These are phyloP conservation scores for Alloteropsis angusta DNA, from an alignment of 202 grass and related monocot genomes.

Conservation along the genomic window DNA sequence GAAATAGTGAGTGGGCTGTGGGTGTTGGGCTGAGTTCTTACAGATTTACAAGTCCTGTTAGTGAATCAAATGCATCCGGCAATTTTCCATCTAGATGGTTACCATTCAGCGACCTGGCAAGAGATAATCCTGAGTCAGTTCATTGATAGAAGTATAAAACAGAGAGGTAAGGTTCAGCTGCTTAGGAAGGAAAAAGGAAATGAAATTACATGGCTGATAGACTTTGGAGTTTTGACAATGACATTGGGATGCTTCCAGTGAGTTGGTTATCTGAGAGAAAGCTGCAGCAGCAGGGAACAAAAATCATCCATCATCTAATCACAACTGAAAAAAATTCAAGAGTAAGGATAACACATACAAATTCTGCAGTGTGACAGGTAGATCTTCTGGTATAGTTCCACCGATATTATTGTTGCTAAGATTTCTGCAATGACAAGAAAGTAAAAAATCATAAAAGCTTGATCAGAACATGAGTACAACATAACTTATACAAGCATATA, in stretches of 20 bases:
- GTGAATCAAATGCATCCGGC: constrained; percentile 70
- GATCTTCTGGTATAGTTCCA: constrained; percentile 68
- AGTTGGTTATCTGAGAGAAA: constrained; percentile 94
- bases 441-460: neutral
- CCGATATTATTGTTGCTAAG: constrained; percentile 89
- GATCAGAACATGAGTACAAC: constrained; percentile 10
- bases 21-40: neutral
- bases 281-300: constrained; percentile 38
- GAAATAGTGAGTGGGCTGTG: neutral
- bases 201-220: constrained; percentile 65
- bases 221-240: constrained; percentile 64
- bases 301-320: constrained; percentile 14
- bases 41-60: constrained; percentile 79
- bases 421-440: constrained; percentile 46
- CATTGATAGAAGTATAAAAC: neutral
- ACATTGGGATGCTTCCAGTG: constrained; percentile 75
- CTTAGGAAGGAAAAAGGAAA: neutral
- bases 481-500: neutral
- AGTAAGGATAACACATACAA: constrained; percentile 44
- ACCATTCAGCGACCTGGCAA: constrained; percentile 73
- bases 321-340: constrained; percentile 10
- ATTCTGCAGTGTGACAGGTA: constrained; percentile 56
- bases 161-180: neutral
- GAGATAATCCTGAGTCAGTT: constrained; percentile 14
- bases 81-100: constrained; percentile 74